Base-by-base conservation (phyloP, 1,284 basidiomycete genomes). In the Nidula niveotomentosa region DNA sequence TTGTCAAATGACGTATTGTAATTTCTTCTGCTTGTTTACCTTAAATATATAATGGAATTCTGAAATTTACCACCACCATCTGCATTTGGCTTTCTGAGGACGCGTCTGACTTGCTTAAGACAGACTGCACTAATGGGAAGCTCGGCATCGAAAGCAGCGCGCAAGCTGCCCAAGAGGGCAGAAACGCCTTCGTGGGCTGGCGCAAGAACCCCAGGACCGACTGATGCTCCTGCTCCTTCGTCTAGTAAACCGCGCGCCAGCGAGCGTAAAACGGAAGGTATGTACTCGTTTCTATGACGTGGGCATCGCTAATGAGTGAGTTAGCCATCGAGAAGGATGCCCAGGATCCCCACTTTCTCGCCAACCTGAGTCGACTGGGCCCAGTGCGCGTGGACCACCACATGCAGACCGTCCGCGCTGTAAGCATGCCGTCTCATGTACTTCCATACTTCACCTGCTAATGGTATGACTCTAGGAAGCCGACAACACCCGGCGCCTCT, bases 271-370 rank as follows among this genome's bases (percentile, higher is more conserved):
- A 77, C 74, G 51, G 73, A 79, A 72, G 79, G 85, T 82, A 59
- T 52, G 10, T 18, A 37, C 8, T 15, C 41, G 35, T n/a, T 37
- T 6, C 7, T 15, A 7, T 55, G 23, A n/a, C 18, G 15, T 15
- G 3, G 10, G n/a, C 33, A 17, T 46, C 48, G 37, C 53, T 43
- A 36, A 51, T 37, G 15, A 35, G 39, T 39, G 18, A 18, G 15
- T 18, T 62, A 93, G 92, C 73, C 3, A 85, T 93, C 59, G 75
- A 84, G 56, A 71, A 69, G 57, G 91, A 94, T 65, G 81, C 83
- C 6, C 78, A 75, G 59, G 92, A 94, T 66, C 90, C 91, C 1
- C 84, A 94, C 52, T 85, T 94, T 56, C 68, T 91, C 64, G 76
- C 83, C 35, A 93, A 92, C 63, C 71, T 95, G 49, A 84, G 66